Percentiles rank a stretch among this genome's conserved stretches.
Conservation (phyloP, 164 flowering plant genomes). For the Euptelea pleiosperma region DNA sequence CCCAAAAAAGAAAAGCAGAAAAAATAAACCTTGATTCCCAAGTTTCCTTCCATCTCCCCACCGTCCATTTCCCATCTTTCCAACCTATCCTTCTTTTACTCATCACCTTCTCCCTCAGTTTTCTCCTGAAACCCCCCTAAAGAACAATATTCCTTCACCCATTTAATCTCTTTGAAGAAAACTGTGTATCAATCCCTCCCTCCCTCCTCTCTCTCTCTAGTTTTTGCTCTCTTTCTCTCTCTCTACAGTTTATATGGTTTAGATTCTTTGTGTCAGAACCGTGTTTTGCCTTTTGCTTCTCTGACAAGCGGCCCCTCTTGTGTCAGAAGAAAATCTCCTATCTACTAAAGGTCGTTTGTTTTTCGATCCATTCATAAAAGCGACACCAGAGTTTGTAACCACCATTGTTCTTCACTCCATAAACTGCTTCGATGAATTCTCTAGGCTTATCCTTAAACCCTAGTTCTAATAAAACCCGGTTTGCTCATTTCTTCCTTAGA, state of each 20-base stretch:
- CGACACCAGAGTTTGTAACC: too few species aligned
- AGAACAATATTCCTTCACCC: too few species aligned
- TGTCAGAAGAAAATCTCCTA: slow-evolving; percentile 50
- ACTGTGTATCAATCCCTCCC: too few species aligned
- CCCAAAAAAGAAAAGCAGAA: background rate
- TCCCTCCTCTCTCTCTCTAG: background rate
- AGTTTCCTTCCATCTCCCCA: slow-evolving; percentile 21
- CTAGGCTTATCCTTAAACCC: slow-evolving; percentile 9
- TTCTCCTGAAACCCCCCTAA: too few species aligned
- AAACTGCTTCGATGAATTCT: slow-evolving; percentile 21
- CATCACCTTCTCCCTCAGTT: too few species aligned
- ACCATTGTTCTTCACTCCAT: too few species aligned
- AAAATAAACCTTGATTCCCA: slow-evolving; percentile 24
- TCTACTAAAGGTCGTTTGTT: slow-evolving; percentile 4
- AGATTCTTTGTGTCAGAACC: slow-evolving; percentile 37
- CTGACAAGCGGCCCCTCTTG: slow-evolving; percentile 38
- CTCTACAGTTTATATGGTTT: too few species aligned
- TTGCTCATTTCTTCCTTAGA: slow-evolving; percentile 33
- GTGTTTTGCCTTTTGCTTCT: slow-evolving; percentile 27
- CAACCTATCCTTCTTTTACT: too few species aligned
- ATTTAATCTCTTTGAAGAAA: too few species aligned
- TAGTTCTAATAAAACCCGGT: slow-evolving; percentile 23
- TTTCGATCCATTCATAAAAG: slow-evolving; percentile 5
- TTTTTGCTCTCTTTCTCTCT: background rate
- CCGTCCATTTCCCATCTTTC: slow-evolving; percentile 24